Evolutionary conservation across 345 rosid species (phyloP).

Genomic region (Rhodamnia argentea): DNA sequence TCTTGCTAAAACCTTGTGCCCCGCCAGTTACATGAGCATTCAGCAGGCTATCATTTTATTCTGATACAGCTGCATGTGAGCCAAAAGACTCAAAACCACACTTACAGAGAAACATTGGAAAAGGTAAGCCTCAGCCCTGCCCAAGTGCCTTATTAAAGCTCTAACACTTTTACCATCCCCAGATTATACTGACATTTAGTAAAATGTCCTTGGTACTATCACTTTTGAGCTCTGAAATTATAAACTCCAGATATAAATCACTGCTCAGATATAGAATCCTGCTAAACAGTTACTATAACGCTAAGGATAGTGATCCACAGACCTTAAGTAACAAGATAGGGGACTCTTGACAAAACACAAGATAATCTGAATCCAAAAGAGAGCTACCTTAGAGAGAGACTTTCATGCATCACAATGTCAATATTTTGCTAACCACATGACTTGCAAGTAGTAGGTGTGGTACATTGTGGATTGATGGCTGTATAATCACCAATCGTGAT

Average conservation of each 20-base stretch:
- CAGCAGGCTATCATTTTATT: background rate
- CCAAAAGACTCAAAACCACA: background rate
- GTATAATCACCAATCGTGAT: background rate
- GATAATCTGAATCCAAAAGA: background rate
- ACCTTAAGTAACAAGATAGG: background rate
- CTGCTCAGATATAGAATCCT: background rate
- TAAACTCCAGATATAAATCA: background rate
- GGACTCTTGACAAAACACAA: background rate
- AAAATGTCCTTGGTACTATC: background rate
- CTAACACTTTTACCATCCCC: background rate
- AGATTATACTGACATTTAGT: background rate
- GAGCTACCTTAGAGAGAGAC: background rate
- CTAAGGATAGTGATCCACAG: background rate
- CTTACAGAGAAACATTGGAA: background rate
- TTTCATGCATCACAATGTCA: background rate
- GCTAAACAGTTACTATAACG: background rate
- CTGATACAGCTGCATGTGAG: background rate
- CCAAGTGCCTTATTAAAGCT: background rate
- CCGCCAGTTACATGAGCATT: too few relatives aligned
- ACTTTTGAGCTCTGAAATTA: background rate
- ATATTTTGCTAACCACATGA: background rate
- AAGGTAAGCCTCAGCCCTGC: background rate
- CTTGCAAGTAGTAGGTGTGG: accelerated
- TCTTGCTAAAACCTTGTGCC: background rate
- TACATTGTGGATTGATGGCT: background rate